Conservation (phyloP, 1,139 yeast species). For the Blastobotrys serpentis region DNA sequence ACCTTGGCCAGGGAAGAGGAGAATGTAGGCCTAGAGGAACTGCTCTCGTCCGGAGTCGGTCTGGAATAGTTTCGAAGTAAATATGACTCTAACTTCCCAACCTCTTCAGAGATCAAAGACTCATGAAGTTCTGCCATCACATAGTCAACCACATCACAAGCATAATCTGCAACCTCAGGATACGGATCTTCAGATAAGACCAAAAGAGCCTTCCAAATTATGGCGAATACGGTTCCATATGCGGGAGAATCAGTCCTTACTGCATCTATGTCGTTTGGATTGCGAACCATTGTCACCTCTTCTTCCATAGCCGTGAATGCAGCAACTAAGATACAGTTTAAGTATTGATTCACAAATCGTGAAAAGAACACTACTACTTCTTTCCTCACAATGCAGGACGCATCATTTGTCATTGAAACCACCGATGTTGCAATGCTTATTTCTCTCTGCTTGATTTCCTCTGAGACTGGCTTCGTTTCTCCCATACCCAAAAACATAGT, state of each 20-base stretch:
- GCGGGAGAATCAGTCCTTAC: constrained; percentile 51
- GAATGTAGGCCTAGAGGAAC: neutral
- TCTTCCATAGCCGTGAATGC: constrained; percentile 86
- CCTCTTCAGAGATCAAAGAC: constrained; percentile 49
- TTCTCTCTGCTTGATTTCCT: constrained; percentile 44
- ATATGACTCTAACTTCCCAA: constrained; percentile 18
- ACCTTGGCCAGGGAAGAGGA: constrained; percentile 18
- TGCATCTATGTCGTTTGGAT: constrained; percentile 57
- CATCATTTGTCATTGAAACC: constrained; percentile 65
- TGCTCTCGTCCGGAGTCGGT: neutral
- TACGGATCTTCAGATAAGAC: constrained; percentile 88
- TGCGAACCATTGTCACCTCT: constrained; percentile 67
- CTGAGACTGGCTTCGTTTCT: constrained; percentile 22
- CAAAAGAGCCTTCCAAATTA: constrained; percentile 82
- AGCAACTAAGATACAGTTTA: constrained; percentile 75
- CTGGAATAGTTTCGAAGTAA: neutral
- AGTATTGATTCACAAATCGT: constrained; percentile 66
- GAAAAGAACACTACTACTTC: constrained; percentile 80
- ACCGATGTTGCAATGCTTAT: constrained; percentile 47
- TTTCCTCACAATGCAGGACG: constrained; percentile 83
- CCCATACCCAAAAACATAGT: constrained; percentile 58
- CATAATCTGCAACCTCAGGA: constrained; percentile 70
- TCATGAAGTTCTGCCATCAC: constrained; percentile 65
- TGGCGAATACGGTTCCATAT: constrained; percentile 82
- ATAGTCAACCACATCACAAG: constrained; percentile 73